Base-by-base conservation (phyloP, 306 rosid species). In the Fagus sylvatica region DNA sequence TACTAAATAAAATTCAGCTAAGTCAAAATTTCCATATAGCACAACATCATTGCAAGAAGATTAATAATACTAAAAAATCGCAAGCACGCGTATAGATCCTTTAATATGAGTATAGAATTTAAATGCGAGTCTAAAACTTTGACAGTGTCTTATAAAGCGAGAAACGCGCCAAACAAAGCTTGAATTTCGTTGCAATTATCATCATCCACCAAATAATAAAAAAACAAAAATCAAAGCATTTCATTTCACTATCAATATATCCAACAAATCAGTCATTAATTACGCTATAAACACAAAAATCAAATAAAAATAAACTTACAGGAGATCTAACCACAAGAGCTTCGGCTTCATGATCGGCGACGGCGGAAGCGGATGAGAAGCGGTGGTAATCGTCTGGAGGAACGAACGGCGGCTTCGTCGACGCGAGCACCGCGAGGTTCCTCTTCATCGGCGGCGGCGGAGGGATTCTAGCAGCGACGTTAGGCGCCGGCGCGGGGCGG, bases 311-410 rank as follows among this genome's bases (percentile, higher is more conserved):
- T 60, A 11, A 28, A 69, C 93, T 81, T 70, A 94, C 97, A 1
- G 93, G 97, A 79, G 99, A 93, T 90, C 95, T 86, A 79, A 93
- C 91, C 33, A 88, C 84, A 54, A 95, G 72, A 36, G 90, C 88
- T 79, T 95, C 99, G 34, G 88, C 64, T 37, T 84, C 90, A 3
- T 81, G 93, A 86, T 89, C 94, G 70, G 87, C 65, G 49, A 53
- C 37, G 36, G 11, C 34, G 65, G 65, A 8, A 41, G 74, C 75
- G 6, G 85, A 70, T 12, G 87, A 73, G 69, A 95, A 95, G 73
- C 83, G 90, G 69, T 90, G 94, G 78, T 95, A 95, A 34, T 93
- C 95, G 11, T 85, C 92, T 0, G 89, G 85, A 41, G 92, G 96
- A 19, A 79, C 83, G 53, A 93, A 91, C n/a, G 93, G 88, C 36